phyloP scores from a whole-genome alignment of 2,329 filamentous ascomycete genomes.

The Fusarium coicis region DNA sequence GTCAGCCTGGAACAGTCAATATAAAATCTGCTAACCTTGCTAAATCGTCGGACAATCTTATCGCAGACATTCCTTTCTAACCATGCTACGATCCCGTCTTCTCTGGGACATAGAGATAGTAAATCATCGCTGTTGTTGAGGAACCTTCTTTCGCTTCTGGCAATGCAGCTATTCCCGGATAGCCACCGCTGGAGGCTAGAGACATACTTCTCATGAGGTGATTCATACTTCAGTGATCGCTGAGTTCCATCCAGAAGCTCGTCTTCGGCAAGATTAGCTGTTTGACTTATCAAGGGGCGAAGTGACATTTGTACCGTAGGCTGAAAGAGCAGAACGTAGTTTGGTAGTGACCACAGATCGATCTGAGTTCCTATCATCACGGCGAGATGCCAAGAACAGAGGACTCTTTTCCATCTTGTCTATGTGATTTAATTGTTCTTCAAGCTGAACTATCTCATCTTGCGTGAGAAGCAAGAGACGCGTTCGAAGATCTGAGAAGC shows the following conservation, averaged over 20 bases:
- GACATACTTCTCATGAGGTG: neutral
- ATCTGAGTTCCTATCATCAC: neutral
- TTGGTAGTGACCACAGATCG: neutral
- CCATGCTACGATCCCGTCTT: neutral
- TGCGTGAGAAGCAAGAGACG: neutral
- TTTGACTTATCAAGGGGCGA: accelerated
- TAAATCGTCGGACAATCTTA: neutral
- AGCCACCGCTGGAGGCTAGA: neutral
- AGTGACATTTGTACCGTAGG: neutral
- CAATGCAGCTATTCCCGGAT: neutral
- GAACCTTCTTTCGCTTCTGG: neutral
- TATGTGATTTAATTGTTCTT: neutral
- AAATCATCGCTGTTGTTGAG: neutral
- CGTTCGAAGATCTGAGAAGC: neutral
- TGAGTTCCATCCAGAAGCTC: neutral
- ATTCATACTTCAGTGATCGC: neutral
- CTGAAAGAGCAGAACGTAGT: neutral
- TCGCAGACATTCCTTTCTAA: neutral
- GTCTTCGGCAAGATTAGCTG: neutral
- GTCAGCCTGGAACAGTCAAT: neutral
- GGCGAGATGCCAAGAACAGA: neutral
- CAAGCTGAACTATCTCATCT: neutral
- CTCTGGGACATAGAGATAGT: neutral
- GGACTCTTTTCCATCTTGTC: neutral
- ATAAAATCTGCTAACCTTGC: accelerated